Evolutionary conservation across 305 asterid species (phyloP).

Genomic region (Fraxinus ornus): DNA sequence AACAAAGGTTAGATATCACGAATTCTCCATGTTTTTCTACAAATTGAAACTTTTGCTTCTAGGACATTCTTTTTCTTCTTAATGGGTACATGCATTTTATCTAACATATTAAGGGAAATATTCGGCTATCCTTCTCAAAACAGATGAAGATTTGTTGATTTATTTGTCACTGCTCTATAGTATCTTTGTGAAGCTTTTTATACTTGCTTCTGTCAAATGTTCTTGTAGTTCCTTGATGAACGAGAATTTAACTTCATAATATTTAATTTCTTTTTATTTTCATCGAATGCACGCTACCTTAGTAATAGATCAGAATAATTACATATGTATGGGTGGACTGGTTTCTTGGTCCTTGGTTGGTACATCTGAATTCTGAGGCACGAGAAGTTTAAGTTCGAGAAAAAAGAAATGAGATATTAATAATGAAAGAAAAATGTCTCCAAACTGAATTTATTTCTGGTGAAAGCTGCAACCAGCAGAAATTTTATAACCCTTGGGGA

Average conservation of each 20-base stretch:
- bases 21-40: not conserved
- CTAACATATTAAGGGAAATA: not conserved
- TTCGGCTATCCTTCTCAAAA: not conserved
- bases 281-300: not conserved
- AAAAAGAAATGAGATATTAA: not conserved
- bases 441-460: not conserved
- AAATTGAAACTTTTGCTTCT: not conserved
- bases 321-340: not conserved
- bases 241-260: not conserved
- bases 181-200: not conserved
- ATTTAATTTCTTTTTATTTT: not conserved
- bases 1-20: not conserved
- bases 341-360: not conserved
- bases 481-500: not conserved
- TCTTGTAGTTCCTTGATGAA: not conserved
- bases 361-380: not conserved
- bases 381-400: not conserved
- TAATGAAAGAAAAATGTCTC: not conserved
- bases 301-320: not conserved
- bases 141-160: not conserved
- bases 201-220: not conserved
- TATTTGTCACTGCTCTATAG: not conserved
- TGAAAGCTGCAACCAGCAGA: not conserved
- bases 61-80: not conserved
- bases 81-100: not conserved